A percentile compares a stretch with the other conserved stretches of the same genome.
phyloP scores from a whole-genome alignment of 768 basidiomycete genomes.

The Mycena epipterygia region DNA sequence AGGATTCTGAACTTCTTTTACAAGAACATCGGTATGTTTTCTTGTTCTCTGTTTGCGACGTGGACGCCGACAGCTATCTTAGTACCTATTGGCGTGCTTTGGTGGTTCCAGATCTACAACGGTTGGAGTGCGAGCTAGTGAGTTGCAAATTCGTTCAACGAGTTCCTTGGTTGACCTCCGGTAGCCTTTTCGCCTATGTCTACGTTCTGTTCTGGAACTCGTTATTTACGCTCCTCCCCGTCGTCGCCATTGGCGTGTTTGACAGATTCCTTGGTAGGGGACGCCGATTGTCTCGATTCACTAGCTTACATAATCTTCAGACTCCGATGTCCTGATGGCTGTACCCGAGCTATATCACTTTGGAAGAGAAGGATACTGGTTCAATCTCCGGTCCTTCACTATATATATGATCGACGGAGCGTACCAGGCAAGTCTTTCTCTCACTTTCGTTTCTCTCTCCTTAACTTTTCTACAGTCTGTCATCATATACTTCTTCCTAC shows the following conservation, averaged over 20 bases:
- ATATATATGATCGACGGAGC: constrained; percentile 92
- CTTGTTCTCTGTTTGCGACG: neutral
- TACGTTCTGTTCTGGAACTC: constrained; percentile 99
- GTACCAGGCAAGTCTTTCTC: constrained; percentile 71
- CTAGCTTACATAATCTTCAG: constrained; percentile 49
- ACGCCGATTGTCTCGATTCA: neutral
- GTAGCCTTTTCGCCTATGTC: constrained; percentile 87
- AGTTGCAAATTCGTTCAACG: constrained; percentile 46
- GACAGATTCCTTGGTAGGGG: constrained; percentile 88
- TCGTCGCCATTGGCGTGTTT: constrained; percentile 96
- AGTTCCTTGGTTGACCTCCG: constrained; percentile 23
- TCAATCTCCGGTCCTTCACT: constrained; percentile 79
- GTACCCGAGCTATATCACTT: constrained; percentile 91
- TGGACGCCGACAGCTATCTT: neutral
- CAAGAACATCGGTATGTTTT: constrained; percentile 82
- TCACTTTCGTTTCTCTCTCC: neutral
- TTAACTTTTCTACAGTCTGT: constrained; percentile 71
- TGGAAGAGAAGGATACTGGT: constrained; percentile 88
- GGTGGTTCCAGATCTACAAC: constrained; percentile 97
- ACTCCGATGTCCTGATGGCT: constrained; percentile 89
- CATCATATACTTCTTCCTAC: constrained; percentile 91
- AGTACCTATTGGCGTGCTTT: constrained; percentile 92
- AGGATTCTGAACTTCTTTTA: constrained; percentile 99
- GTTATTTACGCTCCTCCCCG: constrained; percentile 94
- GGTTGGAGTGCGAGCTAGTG: constrained; percentile 95